phyloP scores from a whole-genome alignment of 305 asterid species.

The Solanum hybrid region DNA sequence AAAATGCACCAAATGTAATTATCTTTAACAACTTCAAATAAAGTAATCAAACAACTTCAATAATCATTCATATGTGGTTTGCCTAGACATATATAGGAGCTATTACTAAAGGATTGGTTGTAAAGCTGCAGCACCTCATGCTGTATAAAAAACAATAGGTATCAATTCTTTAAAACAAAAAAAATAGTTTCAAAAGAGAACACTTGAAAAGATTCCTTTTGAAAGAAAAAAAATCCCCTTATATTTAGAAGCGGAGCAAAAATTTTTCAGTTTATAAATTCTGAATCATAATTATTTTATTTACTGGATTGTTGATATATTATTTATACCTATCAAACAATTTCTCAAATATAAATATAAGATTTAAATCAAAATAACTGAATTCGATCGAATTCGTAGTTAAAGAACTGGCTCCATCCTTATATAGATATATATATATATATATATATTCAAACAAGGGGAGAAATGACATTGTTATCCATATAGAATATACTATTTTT shows the following conservation, averaged over 20 bases:
- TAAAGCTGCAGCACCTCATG: neutral
- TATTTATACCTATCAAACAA: too few species aligned
- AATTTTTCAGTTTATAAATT: too few species aligned
- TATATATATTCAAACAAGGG: too few species aligned
- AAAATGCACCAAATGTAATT: neutral
- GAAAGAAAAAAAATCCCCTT: neutral
- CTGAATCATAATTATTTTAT: too few species aligned
- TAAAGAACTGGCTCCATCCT: neutral
- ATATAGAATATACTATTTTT: neutral
- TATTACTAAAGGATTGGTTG: neutral
- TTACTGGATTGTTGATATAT: too few species aligned
- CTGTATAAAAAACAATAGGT: neutral
- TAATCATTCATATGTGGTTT: neutral
- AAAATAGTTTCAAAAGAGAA: neutral
- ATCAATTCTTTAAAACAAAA: neutral
- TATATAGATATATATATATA: too few species aligned
- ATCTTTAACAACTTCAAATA: neutral
- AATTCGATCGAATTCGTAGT: rapidly evolving
- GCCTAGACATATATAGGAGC: neutral
- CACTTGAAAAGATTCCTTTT: neutral
- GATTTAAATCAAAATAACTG: too few species aligned
- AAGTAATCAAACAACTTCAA: neutral
- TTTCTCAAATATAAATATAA: too few species aligned
- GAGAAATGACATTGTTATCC: neutral
- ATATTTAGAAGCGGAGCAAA: too few species aligned